Percentiles rank a stretch among this genome's conserved stretches.
Conservation (phyloP, 495 filamentous ascomycete genomes). For the Penicillium turbatum region DNA sequence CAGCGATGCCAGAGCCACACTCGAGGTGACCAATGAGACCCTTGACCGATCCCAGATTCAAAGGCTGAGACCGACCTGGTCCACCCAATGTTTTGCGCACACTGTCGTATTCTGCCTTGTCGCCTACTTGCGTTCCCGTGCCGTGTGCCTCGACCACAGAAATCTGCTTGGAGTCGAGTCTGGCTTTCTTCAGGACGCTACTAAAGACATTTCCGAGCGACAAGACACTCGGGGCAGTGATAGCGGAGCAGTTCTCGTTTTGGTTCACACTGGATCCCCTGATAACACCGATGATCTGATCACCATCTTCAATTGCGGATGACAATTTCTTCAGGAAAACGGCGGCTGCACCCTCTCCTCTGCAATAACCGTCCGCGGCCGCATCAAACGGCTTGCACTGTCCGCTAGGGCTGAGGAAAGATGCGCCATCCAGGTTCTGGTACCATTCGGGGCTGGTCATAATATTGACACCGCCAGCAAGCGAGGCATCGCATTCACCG, state of each 20-base stretch:
- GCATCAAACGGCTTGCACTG: constrained; percentile 61
- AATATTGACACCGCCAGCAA: constrained; percentile 38
- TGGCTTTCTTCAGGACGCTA: constrained; percentile 39
- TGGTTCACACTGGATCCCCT: constrained; percentile 57
- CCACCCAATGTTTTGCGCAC: neutral
- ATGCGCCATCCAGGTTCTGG: constrained; percentile 33
- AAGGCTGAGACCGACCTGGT: neutral
- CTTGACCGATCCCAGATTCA: neutral
- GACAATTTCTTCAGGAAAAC: constrained; percentile 54
- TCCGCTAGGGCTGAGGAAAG: constrained; percentile 43
- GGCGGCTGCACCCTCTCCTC: constrained; percentile 32
- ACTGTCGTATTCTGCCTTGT: neutral
- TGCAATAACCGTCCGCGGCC: constrained; percentile 34
- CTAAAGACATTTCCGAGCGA: constrained; percentile 25
- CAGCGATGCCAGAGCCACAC: neutral
- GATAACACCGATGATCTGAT: constrained; percentile 59
- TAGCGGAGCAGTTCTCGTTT: constrained; percentile 56
- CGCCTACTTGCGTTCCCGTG: neutral
- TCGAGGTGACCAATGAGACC: neutral
- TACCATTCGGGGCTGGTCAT: constrained; percentile 27
- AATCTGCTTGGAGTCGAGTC: constrained; percentile 34
- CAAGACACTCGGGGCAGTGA: constrained; percentile 39
- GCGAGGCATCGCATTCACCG: constrained; percentile 28
- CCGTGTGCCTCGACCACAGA: neutral
- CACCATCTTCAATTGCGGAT: constrained; percentile 56